Conservation (phyloP, 2,329 filamentous ascomycete genomes). For the Colletotrichum somersetense region DNA sequence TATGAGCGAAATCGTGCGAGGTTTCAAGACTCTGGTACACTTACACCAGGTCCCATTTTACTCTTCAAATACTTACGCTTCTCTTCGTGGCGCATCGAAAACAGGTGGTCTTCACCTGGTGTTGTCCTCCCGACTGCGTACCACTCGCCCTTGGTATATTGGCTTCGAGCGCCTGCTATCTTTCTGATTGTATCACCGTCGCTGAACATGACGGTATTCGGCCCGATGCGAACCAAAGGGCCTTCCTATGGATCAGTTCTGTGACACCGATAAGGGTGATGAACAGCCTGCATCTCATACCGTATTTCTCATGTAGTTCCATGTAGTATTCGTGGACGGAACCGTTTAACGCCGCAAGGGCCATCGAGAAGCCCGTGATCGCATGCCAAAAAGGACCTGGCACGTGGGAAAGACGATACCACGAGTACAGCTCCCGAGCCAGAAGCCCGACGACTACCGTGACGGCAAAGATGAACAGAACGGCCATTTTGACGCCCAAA, state of each 20-base stretch:
- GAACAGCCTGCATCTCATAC: not conserved
- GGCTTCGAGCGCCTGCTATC: slow-evolving; percentile 35
- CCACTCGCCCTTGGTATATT: slow-evolving; percentile 42
- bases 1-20: accelerated
- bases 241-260: slow-evolving; percentile 42
- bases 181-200: slow-evolving; percentile 38
- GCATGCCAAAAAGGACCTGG: slow-evolving; percentile 50
- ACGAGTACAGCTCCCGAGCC: slow-evolving; percentile 34
- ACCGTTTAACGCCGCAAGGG: slow-evolving; percentile 35
- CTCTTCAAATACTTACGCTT: slow-evolving; percentile 57
- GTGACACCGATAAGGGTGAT: slow-evolving; percentile 31
- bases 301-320: slow-evolving; percentile 36
- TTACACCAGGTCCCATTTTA: slow-evolving; percentile 61
- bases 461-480: not conserved
- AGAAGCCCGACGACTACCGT: slow-evolving; percentile 8
- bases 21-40: slow-evolving; percentile 9
- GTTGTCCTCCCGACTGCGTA: slow-evolving; percentile 48
- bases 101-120: slow-evolving; percentile 49
- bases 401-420: slow-evolving; percentile 51
- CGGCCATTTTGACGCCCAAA: slow-evolving; percentile 1
- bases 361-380: slow-evolving; percentile 50
- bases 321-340: slow-evolving; percentile 32
- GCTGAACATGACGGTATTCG: slow-evolving; percentile 42
- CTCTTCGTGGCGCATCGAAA: slow-evolving; percentile 50
- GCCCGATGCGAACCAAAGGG: slow-evolving; percentile 42